Percentiles rank a stretch among this genome's conserved stretches.
These are phyloP conservation scores for Theobroma grandiflorum DNA, from an alignment of 441 rosid genomes.

Conservation along the genomic window DNA sequence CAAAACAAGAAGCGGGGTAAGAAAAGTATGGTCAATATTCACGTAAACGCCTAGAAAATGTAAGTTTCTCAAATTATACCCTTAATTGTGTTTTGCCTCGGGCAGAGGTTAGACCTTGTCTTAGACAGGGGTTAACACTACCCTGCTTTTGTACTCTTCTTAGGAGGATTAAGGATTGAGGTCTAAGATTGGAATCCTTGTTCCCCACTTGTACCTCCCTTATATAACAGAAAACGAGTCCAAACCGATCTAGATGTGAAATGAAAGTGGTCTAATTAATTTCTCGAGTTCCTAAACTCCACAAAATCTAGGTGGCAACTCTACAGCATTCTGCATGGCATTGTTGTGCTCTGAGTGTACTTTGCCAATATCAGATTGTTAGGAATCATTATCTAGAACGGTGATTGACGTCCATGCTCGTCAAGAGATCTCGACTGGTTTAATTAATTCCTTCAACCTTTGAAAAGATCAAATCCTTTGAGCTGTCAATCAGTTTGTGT, in stretches of 20 bases:
- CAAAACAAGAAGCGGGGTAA: neutral
- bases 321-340: neutral
- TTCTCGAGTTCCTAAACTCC: neutral
- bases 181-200: neutral
- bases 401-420: neutral
- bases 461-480: neutral
- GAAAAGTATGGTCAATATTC: slow-evolving; percentile 20
- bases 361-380: neutral
- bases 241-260: neutral
- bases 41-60: neutral
- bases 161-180: neutral
- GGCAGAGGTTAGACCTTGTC: neutral
- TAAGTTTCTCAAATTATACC: neutral
- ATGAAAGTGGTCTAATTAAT: neutral
- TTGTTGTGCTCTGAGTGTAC: neutral
- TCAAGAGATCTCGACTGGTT: neutral
- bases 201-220: neutral
- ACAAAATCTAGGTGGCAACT: neutral
- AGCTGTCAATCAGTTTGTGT: neutral
- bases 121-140: neutral
- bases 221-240: neutral
- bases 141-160: neutral
- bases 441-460: neutral
- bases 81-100: neutral
- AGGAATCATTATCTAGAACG: neutral